A percentile compares a stretch with the other conserved stretches of the same genome.
Evolutionary conservation across 257 asterid species (phyloP).

Genomic region (Echites panduratus): DNA sequence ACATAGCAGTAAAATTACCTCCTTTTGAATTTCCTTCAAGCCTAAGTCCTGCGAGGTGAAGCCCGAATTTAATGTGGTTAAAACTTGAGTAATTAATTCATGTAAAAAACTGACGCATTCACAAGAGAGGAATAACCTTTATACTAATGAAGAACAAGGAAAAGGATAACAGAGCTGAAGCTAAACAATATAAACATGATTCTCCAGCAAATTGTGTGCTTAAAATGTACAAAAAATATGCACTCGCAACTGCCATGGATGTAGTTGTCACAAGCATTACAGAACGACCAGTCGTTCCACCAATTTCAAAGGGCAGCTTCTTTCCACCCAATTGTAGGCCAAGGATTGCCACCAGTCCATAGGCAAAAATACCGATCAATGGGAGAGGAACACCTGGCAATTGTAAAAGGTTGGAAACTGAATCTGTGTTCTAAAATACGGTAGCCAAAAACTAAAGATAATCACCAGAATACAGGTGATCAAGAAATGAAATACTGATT

Average conservation of each 20-base stretch:
- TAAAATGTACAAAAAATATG: constrained; percentile 83
- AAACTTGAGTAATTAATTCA: not conserved
- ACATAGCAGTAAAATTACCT: constrained; percentile 60
- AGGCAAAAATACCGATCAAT: constrained; percentile 81
- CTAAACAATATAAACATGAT: constrained; percentile 70
- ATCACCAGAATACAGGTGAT: not conserved
- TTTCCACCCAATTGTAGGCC: constrained; percentile 55
- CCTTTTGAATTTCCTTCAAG: constrained; percentile 38
- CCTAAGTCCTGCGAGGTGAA: constrained; percentile 51
- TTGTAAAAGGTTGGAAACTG: constrained; percentile 22
- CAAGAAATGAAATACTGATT: not conserved
- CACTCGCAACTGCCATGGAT: constrained; percentile 91
- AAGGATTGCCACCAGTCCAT: constrained; percentile 66
- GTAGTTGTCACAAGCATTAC: constrained; percentile 63
- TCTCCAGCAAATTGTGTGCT: constrained; percentile 69
- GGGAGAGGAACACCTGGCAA: constrained; percentile 88
- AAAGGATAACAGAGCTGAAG: constrained; percentile 71
- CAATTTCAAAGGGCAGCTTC: constrained; percentile 33
- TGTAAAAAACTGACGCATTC: constrained; percentile 14
- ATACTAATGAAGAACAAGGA: constrained; percentile 59
- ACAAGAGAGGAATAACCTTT: constrained; percentile 43
- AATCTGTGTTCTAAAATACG: constrained; percentile 14
- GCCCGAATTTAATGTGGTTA: constrained; percentile 14
- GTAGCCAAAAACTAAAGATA: not conserved
- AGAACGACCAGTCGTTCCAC: constrained; percentile 44